Conservation (phyloP, 345 rosid species). For the Adansonia digitata region DNA sequence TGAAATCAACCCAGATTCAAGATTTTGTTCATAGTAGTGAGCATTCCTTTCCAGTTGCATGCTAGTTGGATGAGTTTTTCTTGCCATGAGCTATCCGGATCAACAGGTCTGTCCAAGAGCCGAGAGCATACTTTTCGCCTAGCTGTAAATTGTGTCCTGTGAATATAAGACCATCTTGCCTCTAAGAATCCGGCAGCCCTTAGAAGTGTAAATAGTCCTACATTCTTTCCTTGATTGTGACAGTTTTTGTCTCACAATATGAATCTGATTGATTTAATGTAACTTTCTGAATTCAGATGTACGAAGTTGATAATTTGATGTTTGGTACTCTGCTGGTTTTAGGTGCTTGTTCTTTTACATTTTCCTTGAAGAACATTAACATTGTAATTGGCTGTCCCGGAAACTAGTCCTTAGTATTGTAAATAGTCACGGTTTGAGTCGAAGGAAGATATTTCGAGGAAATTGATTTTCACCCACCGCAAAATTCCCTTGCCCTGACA, state of each 20-base stretch:
- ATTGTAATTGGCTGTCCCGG: not conserved
- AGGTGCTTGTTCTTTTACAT: not conserved
- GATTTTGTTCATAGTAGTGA: not conserved
- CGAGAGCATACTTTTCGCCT: too few relatives aligned
- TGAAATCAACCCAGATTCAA: not conserved
- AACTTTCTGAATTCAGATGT: not conserved
- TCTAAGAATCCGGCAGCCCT: not conserved
- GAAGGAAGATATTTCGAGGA: not conserved
- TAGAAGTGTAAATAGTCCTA: not conserved
- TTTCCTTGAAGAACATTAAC: not conserved
- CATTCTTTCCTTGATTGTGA: not conserved
- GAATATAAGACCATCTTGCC: not conserved
- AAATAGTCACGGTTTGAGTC: not conserved
- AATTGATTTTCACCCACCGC: not conserved
- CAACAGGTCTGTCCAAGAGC: not conserved
- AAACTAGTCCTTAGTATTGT: not conserved
- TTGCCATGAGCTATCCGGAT: not conserved
- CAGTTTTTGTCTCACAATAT: slow-evolving; percentile 17
- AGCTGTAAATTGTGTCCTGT: not conserved
- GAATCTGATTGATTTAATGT: not conserved
- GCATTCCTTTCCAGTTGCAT: not conserved
- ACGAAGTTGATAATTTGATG: not conserved
- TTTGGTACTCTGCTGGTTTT: not conserved
- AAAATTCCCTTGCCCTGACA: not conserved
- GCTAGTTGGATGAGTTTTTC: not conserved